Evolutionary conservation across 805 yeast genomes (phyloP), one percentile per base, ranked within the genome.

Genomic region (Lachancea meyersii): DNA sequence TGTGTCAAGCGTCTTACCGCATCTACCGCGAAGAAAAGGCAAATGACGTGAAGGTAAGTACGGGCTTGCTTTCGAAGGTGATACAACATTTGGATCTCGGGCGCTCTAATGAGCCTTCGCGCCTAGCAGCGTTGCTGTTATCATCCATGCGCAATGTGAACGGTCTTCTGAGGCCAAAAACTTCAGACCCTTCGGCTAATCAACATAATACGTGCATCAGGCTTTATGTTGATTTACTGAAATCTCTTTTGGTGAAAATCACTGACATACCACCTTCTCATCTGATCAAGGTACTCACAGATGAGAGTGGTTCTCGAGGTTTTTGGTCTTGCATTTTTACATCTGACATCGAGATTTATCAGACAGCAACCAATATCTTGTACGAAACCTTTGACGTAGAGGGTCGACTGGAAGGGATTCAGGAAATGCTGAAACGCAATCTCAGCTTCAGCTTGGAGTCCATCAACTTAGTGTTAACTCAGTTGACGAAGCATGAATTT

Each of bases 401-500:
- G 43, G 96, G 89, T 14, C 73, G 96, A 53, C 64, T 77, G 27
- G 95, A 85, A 59, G 86, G 88, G 27, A 69, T 86, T n/a, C 75
- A 70, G 36, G 72, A 71, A 3, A 56, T 80, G 28, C 62, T 88
- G 20, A 60, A 61, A 8, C 55, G 64, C 7, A 69, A 75, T 43
- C 56, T 80, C 11, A 54, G 62, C 2, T 56, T 64, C 6, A 72
- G 80, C 7, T 51, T 87, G 4, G 51, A 50, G 3, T 77, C 87
- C 0, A 65, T 77, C 20, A 72, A 67, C 43, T 53, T 54, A 3
- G 75, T 75, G 30, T 51, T 84, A 37, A 52, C 65, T 3, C 67
- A 63, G 36, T 65, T 80, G 41, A 72, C 71, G 4, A 52, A 60
- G 11, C 62, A 77, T 45, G 71, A 69, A 24, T 75, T 74, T 30